Conservation (phyloP, 148 eudicot genomes). For the Camellia sinensis region DNA sequence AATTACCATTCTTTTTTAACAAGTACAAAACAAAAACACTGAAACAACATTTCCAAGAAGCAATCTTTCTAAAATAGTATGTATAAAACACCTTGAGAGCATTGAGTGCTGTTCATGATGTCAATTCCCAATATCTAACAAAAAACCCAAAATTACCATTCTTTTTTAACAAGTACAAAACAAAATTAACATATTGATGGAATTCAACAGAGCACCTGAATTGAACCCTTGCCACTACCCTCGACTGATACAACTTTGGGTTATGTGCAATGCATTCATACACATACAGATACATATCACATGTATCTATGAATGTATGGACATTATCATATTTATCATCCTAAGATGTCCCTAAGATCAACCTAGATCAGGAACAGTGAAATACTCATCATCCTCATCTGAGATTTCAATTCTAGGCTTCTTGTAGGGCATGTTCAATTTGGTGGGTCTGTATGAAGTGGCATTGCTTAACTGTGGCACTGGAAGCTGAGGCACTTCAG, state of each 20-base stretch:
- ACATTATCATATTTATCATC: neutral
- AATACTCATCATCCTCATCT: conserved; percentile 76
- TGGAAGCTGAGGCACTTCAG: conserved; percentile 93
- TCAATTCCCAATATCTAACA: too few relatives aligned
- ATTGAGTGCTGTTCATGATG: too few relatives aligned
- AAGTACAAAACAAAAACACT: neutral
- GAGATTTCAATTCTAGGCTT: conserved; percentile 67
- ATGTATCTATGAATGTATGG: neutral
- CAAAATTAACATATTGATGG: neutral
- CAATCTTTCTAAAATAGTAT: too few relatives aligned
- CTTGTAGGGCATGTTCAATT: conserved; percentile 54
- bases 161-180: neutral
- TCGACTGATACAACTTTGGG: neutral
- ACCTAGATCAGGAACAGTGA: conserved; percentile 95
- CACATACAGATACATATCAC: neutral
- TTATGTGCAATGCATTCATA: neutral
- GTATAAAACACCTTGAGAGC: too few relatives aligned
- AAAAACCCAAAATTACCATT: too few relatives aligned
- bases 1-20: too few relatives aligned
- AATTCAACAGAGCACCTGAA: neutral
- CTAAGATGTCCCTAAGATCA: conserved; percentile 24
- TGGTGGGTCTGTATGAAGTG: conserved; percentile 40
- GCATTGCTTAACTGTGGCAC: conserved; percentile 37
- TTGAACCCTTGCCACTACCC: neutral
- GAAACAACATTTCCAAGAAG: too few relatives aligned